Base-by-base conservation (phyloP, 1,284 basidiomycete genomes). In the Exobasidium rhododendri region DNA sequence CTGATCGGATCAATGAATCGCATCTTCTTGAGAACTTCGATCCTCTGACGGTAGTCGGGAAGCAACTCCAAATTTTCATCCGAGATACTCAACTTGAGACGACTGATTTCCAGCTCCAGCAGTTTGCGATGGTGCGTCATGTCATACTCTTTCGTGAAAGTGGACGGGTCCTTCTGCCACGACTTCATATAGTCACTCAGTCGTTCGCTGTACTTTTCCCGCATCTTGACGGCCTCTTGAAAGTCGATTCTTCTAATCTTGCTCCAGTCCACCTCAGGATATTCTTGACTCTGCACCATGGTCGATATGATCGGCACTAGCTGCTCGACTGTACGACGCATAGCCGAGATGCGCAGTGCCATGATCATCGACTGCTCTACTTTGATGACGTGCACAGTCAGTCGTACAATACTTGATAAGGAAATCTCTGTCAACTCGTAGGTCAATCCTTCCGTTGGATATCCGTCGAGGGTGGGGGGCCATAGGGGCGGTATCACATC, bases 11-110 rank as follows among this genome's bases (percentile, higher is more conserved):
- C 77, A 52, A 79, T 61, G 62, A 77, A 79, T 17, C 74, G 71
- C 26, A 99, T 85, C 58, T 91, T 89, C 76, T 94, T 89, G 51
- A 99, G 84, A 0, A 98, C 94, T 31, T 86, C 86, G 26, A 98
- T 88, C 26, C 94, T 85, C 77, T 94, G 92, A 78, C 97, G 90
- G 81, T 97, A 99, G 80, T 98, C 96, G 0, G 96, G 96, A 49
- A 98, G 86, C 46, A 98, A 85, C 77, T 97, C 96, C 64, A 98
- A 83, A 77, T 99, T 99, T 79, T 98, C 92, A 77, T 97, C 94
- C 13, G 92, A 96, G 29, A 97, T 86, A 1, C 69, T 70, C 30
- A 70, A 62, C n/a, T 69, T 50, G 14, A 68, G 51, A 1, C 47
- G 47, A 30, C 86, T 86, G 63, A 98, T 88, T 66, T 88, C 88